phyloP scores from a whole-genome alignment of 2,329 filamentous ascomycete species.

The Metarhizium brunneum region DNA sequence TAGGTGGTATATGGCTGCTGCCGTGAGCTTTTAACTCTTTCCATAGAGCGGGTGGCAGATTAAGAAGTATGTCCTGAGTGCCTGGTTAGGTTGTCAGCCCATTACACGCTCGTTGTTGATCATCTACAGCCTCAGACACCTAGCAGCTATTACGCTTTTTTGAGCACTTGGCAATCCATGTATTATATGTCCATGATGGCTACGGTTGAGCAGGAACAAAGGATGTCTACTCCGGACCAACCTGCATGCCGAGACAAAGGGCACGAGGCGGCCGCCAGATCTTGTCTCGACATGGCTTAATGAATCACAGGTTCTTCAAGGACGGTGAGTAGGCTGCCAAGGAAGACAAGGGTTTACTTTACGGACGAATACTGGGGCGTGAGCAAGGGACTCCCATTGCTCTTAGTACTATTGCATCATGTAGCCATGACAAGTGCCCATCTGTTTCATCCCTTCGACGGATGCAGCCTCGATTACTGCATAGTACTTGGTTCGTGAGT shows the following conservation, averaged over 20 bases:
- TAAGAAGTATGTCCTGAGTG: no score
- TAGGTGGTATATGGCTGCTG: no score
- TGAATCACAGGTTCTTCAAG: neutral
- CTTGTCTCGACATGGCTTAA: neutral
- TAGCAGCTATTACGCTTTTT: no score
- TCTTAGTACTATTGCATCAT: neutral
- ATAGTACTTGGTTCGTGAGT: no score
- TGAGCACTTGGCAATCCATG: no score
- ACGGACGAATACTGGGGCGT: neutral
- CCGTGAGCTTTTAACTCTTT: no score
- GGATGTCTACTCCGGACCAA: neutral
- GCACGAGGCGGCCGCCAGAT: neutral
- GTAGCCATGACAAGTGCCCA: neutral
- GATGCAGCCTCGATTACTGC: neutral
- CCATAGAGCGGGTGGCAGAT: no score
- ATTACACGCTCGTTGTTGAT: no score
- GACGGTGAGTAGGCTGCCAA: neutral
- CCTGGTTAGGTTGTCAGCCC: no score
- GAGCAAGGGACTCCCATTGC: neutral
- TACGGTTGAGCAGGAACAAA: neutral
- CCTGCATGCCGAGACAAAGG: neutral
- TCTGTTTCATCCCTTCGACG: neutral
- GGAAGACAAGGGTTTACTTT: neutral
- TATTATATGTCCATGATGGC: no score
- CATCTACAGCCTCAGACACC: no score